Base-by-base conservation (phyloP, 2,329 filamentous ascomycete species). In the Parascedosporium putredinis region DNA sequence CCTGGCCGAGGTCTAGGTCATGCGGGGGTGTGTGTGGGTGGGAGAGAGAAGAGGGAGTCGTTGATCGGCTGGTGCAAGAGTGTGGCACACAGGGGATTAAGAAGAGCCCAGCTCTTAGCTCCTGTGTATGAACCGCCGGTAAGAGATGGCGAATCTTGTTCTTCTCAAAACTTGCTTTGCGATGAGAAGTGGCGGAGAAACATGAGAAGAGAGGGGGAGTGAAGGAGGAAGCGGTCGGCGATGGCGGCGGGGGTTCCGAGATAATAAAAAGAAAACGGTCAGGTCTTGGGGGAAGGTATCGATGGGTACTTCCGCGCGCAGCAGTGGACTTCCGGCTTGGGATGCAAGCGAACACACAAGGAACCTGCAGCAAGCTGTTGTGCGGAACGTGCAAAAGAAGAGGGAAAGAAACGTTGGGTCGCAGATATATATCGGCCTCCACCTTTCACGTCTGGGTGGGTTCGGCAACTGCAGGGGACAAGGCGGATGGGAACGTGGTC, bases 351-450 rank as follows among this genome's bases (percentile, higher is more conserved):
- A 25, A 23, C 9, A 45, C 14, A 23, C 16, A 45, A 25, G 20
- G 42, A 45, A 45, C 42, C n/a, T 45, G 23, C 42, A 29, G 42
- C n/a, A 45, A 45, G 23, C 20, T 12, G 40, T 20, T 20, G 25
- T 25, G 25, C n/a, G 42, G 23, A 29, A 45, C 42, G 25, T 23
- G 12, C n/a, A 20, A 29, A 27, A n/a, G n/a, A n/a, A n/a, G n/a
- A n/a, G n/a, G n/a, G n/a, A n/a, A n/a, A n/a, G n/a, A 25, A 14
- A 23, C 42, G 42, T 45, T 14, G 27, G 23, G 42, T 45, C 23
- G 25, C 42, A 29, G 42, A 45, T 45, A 45, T 45, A 45, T 45
- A 45, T 45, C 42, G 20, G 25, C 42, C 42, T 45, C 27, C 25
- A 45, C 20, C 10, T 45, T 25, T n/a, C n/a, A n/a, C n/a, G n/a